Evolutionary conservation across 2,329 filamentous ascomycete genomes (phyloP).

Genomic region (Acephala macrosclerotiorum): DNA sequence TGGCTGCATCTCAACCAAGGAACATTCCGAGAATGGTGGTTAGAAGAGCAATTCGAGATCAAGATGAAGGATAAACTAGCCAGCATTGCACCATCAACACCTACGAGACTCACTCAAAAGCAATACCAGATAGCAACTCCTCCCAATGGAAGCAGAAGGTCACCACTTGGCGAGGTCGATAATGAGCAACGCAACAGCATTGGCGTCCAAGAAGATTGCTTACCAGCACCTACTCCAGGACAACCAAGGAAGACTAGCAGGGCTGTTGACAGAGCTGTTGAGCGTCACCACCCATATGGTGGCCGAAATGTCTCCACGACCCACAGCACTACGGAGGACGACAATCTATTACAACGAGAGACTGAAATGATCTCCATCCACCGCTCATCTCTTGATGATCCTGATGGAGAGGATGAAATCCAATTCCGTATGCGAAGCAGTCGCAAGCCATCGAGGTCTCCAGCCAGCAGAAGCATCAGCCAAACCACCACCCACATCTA

Average conservation of each 20-base stretch:
- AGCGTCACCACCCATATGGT: slow-evolving; percentile 75
- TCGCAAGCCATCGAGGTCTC: slow-evolving; percentile 71
- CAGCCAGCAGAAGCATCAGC: slow-evolving; percentile 64
- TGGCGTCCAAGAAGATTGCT: slow-evolving; percentile 83
- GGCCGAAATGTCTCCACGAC: slow-evolving; percentile 60
- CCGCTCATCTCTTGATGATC: slow-evolving; percentile 70
- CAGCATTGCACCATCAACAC: slow-evolving; percentile 60
- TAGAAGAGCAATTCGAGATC: slow-evolving; percentile 63
- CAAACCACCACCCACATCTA: slow-evolving; percentile 75
- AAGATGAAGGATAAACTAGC: slow-evolving; percentile 61
- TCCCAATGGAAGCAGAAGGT: slow-evolving; percentile 79
- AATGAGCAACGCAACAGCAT: slow-evolving; percentile 71
- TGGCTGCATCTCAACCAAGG: slow-evolving; percentile 98
- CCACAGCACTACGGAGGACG: slow-evolving; percentile 53
- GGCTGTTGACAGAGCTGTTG: slow-evolving; percentile 72
- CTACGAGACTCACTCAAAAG: slow-evolving; percentile 68
- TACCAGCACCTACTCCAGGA: slow-evolving; percentile 93
- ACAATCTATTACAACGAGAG: slow-evolving; percentile 58
- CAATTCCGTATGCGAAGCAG: slow-evolving; percentile 77
- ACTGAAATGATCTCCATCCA: slow-evolving; percentile 68
- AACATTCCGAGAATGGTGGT: slow-evolving; percentile 98
- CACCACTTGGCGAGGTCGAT: slow-evolving; percentile 93
- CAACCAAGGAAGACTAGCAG: slow-evolving; percentile 91
- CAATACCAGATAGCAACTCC: slow-evolving; percentile 78
- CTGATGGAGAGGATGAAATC: slow-evolving; percentile 76